Evolutionary conservation across 2,329 filamentous ascomycete species (phyloP).

Genomic region (Clarireedia monteithiana): DNA sequence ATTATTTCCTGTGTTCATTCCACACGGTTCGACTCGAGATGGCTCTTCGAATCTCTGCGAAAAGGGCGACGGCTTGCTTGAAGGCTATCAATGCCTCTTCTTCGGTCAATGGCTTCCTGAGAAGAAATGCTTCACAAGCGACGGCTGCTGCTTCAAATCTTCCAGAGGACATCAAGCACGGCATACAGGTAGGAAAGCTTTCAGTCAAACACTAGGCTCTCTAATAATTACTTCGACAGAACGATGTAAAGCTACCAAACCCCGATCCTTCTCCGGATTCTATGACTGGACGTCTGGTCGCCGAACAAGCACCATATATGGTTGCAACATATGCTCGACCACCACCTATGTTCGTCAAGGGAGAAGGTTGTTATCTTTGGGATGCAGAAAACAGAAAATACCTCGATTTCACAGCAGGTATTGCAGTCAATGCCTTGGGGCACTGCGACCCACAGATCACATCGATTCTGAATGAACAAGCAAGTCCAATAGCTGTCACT

Average conservation of each 20-base stretch:
- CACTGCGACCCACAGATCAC: slow-evolving; percentile 79
- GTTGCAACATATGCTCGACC: slow-evolving; percentile 91
- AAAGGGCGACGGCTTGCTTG: slow-evolving; percentile 21
- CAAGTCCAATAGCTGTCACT: slow-evolving; percentile 28
- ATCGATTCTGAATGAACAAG: slow-evolving; percentile 70
- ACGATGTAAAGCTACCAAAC: slow-evolving; percentile 45
- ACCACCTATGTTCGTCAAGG: slow-evolving; percentile 80
- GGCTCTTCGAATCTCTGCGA: slow-evolving; percentile 26
- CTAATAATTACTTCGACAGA: slow-evolving; percentile 13
- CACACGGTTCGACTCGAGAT: slow-evolving; percentile 11
- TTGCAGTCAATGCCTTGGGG: slow-evolving; percentile 88
- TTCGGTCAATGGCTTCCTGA: slow-evolving; percentile 18
- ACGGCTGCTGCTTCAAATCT: slow-evolving; percentile 32
- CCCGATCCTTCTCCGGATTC: slow-evolving; percentile 69
- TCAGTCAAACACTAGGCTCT: slow-evolving; percentile 2
- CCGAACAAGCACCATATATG: slow-evolving; percentile 79
- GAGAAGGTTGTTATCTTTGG: slow-evolving; percentile 80
- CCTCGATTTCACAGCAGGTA: slow-evolving; percentile 90
- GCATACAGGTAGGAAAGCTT: slow-evolving; percentile 28
- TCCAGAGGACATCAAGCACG: slow-evolving; percentile 29
- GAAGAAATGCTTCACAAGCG: slow-evolving; percentile 27
- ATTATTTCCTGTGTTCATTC: background rate
- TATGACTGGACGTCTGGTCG: slow-evolving; percentile 64
- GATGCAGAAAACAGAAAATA: slow-evolving; percentile 86
- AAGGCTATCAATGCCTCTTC: slow-evolving; percentile 20